Evolutionary conservation across 768 basidiomycete species (phyloP).

Genomic region (Macrolepiota fuliginosa): DNA sequence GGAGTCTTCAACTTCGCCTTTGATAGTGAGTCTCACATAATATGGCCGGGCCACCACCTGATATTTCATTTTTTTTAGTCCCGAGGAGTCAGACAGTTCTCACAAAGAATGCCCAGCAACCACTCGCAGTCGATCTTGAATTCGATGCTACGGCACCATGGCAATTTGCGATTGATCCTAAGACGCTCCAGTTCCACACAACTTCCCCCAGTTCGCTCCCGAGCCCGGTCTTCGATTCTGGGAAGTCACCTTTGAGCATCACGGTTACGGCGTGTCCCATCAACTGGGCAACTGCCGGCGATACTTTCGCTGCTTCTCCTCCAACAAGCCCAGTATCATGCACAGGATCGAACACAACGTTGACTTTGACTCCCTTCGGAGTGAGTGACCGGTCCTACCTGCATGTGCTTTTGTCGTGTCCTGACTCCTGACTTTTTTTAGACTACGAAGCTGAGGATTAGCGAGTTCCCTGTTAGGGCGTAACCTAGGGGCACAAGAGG

Average conservation of each 20-base stretch:
- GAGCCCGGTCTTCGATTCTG: slow-evolving; percentile 47
- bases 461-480: slow-evolving; percentile 35
- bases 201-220: slow-evolving; percentile 35
- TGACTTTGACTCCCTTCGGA: slow-evolving; percentile 47
- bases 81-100: slow-evolving; percentile 36
- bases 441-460: slow-evolving; percentile 38
- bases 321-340: slow-evolving; percentile 39
- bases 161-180: slow-evolving; percentile 56
- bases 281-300: slow-evolving; percentile 42
- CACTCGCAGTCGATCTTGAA: slow-evolving; percentile 46
- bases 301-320: slow-evolving; percentile 48
- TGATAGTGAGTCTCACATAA: slow-evolving; percentile 35
- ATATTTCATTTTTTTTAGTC: slow-evolving; percentile 19
- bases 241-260: slow-evolving; percentile 44
- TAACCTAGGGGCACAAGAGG: background rate
- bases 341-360: slow-evolving; percentile 36
- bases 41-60: background rate
- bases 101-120: slow-evolving; percentile 38
- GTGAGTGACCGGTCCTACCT: slow-evolving; percentile 29
- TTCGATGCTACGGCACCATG: slow-evolving; percentile 46
- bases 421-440: slow-evolving; percentile 14
- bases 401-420: background rate
- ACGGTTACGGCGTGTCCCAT: slow-evolving; percentile 50
- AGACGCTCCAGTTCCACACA: slow-evolving; percentile 36
- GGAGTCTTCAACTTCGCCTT: slow-evolving; percentile 55